A percentile compares a stretch with the other conserved stretches of the same genome.
Evolutionary conservation across 2,329 filamentous ascomycete genomes (phyloP).

Genomic region (Neofusicoccum cordaticola): DNA sequence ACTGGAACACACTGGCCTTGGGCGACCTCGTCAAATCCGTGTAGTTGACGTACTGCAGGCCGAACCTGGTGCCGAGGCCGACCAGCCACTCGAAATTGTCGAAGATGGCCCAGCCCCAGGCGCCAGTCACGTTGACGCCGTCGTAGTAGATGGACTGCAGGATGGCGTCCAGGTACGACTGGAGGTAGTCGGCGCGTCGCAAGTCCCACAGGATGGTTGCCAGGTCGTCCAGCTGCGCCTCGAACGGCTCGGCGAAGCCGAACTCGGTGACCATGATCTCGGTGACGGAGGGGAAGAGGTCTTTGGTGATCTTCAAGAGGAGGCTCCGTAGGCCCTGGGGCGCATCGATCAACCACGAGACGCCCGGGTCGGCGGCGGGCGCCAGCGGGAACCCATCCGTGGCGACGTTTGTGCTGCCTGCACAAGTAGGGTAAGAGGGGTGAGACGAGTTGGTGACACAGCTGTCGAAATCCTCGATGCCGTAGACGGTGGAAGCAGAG

Average conservation of each 20-base stretch:
- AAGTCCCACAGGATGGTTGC: conserved; percentile 40
- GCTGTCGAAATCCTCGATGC: conserved; percentile 25
- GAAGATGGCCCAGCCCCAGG: conserved; percentile 42
- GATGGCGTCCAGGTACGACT: conserved; percentile 43
- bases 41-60: conserved; percentile 45
- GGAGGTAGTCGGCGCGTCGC: conserved; percentile 40
- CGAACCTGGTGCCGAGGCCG: conserved; percentile 39
- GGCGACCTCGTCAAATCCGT: conserved; percentile 39
- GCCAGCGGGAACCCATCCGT: conserved; percentile 46
- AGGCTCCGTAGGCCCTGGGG: conserved; percentile 41
- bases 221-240: conserved; percentile 29
- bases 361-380: conserved; percentile 42
- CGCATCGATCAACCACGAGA: conserved; percentile 42
- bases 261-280: conserved; percentile 44
- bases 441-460: conserved; percentile 42
- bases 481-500: conserved; percentile 29
- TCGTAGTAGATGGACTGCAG: conserved; percentile 37
- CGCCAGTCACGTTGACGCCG: conserved; percentile 42
- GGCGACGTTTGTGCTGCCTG: conserved; percentile 30
- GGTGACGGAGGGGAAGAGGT: conserved; percentile 42
- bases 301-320: conserved; percentile 42
- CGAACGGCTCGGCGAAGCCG: conserved; percentile 43
- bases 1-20: conserved; percentile 44
- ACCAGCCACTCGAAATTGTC: conserved; percentile 44
- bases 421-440: conserved; percentile 43